Conservation (phyloP, 2,329 filamentous ascomycete species). For the Hypoxylon sp. region DNA sequence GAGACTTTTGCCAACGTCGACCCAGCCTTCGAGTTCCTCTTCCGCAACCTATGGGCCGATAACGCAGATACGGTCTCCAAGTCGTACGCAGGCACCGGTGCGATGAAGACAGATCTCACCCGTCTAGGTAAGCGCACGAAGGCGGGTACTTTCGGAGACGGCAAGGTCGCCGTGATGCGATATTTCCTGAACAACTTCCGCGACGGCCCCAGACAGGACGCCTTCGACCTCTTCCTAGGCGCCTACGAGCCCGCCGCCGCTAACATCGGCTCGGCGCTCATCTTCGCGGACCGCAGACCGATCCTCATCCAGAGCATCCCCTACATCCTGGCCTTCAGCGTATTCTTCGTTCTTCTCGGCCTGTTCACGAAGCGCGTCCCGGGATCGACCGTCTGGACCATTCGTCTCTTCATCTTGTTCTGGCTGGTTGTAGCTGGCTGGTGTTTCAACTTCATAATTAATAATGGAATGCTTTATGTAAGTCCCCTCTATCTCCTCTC, state of each 20-base stretch:
- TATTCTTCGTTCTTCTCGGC: conserved; percentile 86
- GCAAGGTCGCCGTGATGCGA: conserved; percentile 88
- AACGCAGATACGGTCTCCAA: conserved; percentile 96
- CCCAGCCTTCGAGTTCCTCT: conserved; percentile 85
- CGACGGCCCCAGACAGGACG: conserved; percentile 94
- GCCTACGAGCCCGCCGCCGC: conserved; percentile 82
- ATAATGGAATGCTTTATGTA: conserved; percentile 94
- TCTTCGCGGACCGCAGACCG: conserved; percentile 89
- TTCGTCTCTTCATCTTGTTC: conserved; percentile 85
- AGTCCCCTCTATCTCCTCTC: conserved; percentile 59
- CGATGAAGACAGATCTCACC: conserved; percentile 98
- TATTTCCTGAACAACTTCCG: conserved; percentile 96
- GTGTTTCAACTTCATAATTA: conserved; percentile 82
- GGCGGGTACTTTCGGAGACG: conserved; percentile 86
- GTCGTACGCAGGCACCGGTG: conserved; percentile 95
- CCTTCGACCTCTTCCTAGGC: conserved; percentile 94
- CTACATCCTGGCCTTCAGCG: conserved; percentile 87
- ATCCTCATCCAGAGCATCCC: conserved; percentile 93
- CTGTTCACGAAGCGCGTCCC: conserved; percentile 80
- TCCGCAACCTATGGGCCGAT: conserved; percentile 98
- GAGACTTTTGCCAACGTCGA: conserved; percentile 84
- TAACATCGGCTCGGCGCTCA: conserved; percentile 77
- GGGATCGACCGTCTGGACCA: conserved; percentile 82
- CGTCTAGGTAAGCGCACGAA: conserved; percentile 92
- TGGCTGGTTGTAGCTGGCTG: conserved; percentile 80